Evolutionary conservation across 495 filamentous ascomycete genomes (phyloP).

Genomic region (Podospora didyma): DNA sequence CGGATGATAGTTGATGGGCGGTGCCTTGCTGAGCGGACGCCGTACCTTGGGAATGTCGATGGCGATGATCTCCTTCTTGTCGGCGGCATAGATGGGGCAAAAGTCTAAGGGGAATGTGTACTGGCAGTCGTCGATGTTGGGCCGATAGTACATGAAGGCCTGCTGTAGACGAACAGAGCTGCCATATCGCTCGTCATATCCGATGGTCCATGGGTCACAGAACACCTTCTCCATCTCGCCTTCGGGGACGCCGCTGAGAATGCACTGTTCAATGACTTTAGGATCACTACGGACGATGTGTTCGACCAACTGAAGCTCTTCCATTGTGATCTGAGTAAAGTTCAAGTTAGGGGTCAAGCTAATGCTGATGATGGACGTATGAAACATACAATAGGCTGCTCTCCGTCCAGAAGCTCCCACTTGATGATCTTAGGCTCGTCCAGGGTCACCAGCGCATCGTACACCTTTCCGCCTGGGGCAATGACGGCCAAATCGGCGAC

Average conservation of each 20-base stretch:
- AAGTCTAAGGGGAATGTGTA: constrained; percentile 93
- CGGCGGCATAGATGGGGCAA: constrained; percentile 86
- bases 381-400: constrained; percentile 70
- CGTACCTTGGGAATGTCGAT: constrained; percentile 85
- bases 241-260: constrained; percentile 75
- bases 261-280: constrained; percentile 90
- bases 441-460: constrained; percentile 80
- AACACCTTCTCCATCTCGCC: constrained; percentile 92
- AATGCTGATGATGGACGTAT: no score
- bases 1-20: constrained; percentile 77
- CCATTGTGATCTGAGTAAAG: constrained; percentile 74
- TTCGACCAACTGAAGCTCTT: constrained; percentile 88
- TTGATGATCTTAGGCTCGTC: constrained; percentile 62
- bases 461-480: constrained; percentile 72
- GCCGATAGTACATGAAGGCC: constrained; percentile 93
- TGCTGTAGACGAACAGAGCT: constrained; percentile 79
- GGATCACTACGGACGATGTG: constrained; percentile 72
- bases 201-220: constrained; percentile 90
- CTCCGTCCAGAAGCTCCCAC: constrained; percentile 74
- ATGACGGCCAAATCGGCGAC: constrained; percentile 87
- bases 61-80: constrained; percentile 77
- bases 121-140: constrained; percentile 79
- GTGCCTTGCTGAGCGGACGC: constrained; percentile 68
- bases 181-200: constrained; percentile 89
- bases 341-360: constrained; percentile 9